Base-by-base conservation (phyloP, 345 rosid species). In the Lagerstroemia speciosa region DNA sequence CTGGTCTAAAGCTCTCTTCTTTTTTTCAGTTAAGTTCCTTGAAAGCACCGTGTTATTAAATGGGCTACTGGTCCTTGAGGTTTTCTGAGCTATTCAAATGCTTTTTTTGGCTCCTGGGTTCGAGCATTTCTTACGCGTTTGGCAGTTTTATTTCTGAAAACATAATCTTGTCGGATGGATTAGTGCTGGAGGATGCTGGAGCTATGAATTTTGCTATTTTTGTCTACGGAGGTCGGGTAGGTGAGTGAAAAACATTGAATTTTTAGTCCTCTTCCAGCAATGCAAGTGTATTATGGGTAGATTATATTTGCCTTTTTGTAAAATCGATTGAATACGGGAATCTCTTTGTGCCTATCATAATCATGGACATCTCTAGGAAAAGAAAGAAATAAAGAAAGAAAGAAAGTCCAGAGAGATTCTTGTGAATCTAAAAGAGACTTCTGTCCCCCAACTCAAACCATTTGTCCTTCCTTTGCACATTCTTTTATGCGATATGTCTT, bases 341-440 rank as follows among this genome's bases (percentile, higher is more conserved):
- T 52, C 57, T 52, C 26, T 20, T 27, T 11, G 57, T 52, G 57
- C 64, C 65, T 31, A 57, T 68, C 50, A n/a, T 57, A 29, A 38
- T 57, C 50, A 34, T 57, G 36, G 46, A 26, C 65, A 57, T 60
- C 37, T 29, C 52, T n/a, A 62, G 20, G 37, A 27, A 69, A 58
- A 53, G 65, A 62, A 31, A 30, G 29, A 58, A 58, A 57, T 5
- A 22, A 43, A 32, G 53, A 43, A 58, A 69, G 71, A n/a, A n/a
- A n/a, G n/a, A n/a, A n/a, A n/a, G n/a, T n/a, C 46, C 43, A 26
- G 9, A 8, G 53, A 68, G 64, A 57, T 68, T 68, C 71, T 57
- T 40, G 16, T 68, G 63, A 57, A 53, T 57, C 64, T 22, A 52
- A 52, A n/a, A n/a, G 3, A 52, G 24, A 52, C 57, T n/a, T 52